Evolutionary conservation across 352 stramenopile genomes (phyloP), one percentile per base, ranked within the genome.

Genomic region (Globisporangium parvum): DNA sequence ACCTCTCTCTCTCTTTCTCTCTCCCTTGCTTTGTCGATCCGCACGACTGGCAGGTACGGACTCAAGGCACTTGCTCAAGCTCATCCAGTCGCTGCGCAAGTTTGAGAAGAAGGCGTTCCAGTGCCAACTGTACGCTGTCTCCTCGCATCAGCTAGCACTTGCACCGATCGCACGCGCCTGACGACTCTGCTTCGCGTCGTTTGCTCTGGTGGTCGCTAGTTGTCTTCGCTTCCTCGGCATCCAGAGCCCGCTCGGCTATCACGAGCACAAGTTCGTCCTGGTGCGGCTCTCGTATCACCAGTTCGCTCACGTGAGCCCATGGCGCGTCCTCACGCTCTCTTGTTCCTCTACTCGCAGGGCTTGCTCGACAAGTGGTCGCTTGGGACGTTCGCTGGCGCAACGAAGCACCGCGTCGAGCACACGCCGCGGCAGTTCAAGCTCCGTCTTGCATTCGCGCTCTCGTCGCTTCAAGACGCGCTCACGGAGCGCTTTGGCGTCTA

Each of bases 241-340:
- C 56, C 67, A 87, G 47, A 87, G 42, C 11, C 60, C 71, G 21
- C 65, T 90, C 42, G 79, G 79, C 17, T 92, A 80, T 23, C 75
- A 87, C 59, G 77, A 88, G 17, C 81, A 87, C 50, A 88, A 90
- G 48, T 90, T 88, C 55, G 66, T 88, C n/a, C 42, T 91, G 49
- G 76, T 85, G 69, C 11, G 57, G 21, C 17, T 10, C 24, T 15
- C 12, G 17, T 17, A 21, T 44, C 12, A 45, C 18, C 15, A 15
- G 9, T 20, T n/a, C n/a, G 2, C 17, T 37, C 1, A 51, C 42
- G 17, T 31, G 26, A 0, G 26, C 6, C 26, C 26, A 31, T 6
- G 3, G 26, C 1, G 15, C 3, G 8, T 33, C 2, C 6, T 26
- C 3, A 14, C 46, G 23, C 41, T 6, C 28, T 31, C 5, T 20